Evolutionary conservation across 208 protist species (phyloP), one percentile per base, ranked within the genome.

Genomic region (Wallacemonas sp.): DNA sequence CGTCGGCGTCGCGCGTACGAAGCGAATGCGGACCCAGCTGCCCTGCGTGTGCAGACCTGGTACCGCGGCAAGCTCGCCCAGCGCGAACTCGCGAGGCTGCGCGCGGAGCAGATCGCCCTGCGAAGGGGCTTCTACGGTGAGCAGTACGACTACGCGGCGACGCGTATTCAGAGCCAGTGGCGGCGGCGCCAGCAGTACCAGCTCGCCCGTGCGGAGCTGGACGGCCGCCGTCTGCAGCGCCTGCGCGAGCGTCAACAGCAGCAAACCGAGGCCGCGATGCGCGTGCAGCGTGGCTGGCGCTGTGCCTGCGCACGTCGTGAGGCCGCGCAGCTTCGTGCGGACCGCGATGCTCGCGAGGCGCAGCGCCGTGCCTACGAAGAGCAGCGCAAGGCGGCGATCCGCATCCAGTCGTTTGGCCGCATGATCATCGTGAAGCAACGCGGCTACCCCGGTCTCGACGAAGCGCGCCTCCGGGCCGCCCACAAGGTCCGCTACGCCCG

Each of bases 351-450:
- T 32, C 72, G 77, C 29, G 80, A 85, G 19, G 80, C 62, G 4
- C 74, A 75, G 36, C 75, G 78, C 21, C 33, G 71, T 12, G 76
- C 78, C 54, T 82, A 85, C 57, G 72, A 88, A 61, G 71, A 55
- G 2, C 64, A 74, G 16, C 72, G 80, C 36, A 68, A 81, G 38
- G 89, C 86, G 2, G 81, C 86, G 11, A 74, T 85, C 26, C 85
- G 74, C 38, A 58, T 95, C 21, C 89, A 95, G 70, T 71, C 86
- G 0, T 92, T 91, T 57, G 83, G 75, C 14, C 76, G 89, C 27
- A 81, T 80, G 75, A 66, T 95, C 48, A 81, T 88, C 52, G 78
- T 67, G 11, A 58, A 64, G 38, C 52, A 77, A 17, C 65, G 74
- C 12, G 55, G 74, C 0, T 34, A 72, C 2, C 70, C 81, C 11